Conservation (phyloP, 306 rosid genomes). For the Castanea mollissima region DNA sequence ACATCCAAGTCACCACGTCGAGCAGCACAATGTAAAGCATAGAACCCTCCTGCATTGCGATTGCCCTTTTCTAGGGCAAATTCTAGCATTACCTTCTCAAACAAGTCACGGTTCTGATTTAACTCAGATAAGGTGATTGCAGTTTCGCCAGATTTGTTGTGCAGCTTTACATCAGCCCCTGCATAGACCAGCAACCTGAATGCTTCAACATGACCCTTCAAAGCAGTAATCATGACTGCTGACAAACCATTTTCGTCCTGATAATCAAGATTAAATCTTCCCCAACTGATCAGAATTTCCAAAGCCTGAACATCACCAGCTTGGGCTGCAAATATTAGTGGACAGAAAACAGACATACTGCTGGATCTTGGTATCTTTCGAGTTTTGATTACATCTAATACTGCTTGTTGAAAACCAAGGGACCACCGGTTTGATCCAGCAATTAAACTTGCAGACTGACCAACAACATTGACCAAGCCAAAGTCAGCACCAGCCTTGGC, state of each 20-base stretch:
- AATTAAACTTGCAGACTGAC: constrained; percentile 64
- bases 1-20: constrained; percentile 82
- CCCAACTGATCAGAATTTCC: constrained; percentile 52
- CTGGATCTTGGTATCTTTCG: constrained; percentile 64
- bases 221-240: constrained; percentile 76
- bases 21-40: constrained; percentile 87
- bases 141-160: constrained; percentile 72
- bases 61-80: constrained; percentile 81
- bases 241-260: constrained; percentile 78
- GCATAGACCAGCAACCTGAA: constrained; percentile 79
- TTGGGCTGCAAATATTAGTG: constrained; percentile 62
- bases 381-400: constrained; percentile 43
- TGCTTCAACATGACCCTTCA: constrained; percentile 68
- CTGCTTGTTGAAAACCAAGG: constrained; percentile 58
- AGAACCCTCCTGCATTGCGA: constrained; percentile 63
- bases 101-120: constrained; percentile 56
- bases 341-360: constrained; percentile 51
- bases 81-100: constrained; percentile 90
- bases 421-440: constrained; percentile 67
- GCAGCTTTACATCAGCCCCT: constrained; percentile 76
- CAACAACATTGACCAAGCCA: constrained; percentile 61
- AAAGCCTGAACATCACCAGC: constrained; percentile 72
- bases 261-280: constrained; percentile 59
- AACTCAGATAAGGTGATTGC: constrained; percentile 58
- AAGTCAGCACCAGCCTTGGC: constrained; percentile 76